Percentiles rank a stretch among this genome's conserved stretches.
Evolutionary conservation across 768 basidiomycete species (phyloP).

Genomic region (Termitomyces sp.): DNA sequence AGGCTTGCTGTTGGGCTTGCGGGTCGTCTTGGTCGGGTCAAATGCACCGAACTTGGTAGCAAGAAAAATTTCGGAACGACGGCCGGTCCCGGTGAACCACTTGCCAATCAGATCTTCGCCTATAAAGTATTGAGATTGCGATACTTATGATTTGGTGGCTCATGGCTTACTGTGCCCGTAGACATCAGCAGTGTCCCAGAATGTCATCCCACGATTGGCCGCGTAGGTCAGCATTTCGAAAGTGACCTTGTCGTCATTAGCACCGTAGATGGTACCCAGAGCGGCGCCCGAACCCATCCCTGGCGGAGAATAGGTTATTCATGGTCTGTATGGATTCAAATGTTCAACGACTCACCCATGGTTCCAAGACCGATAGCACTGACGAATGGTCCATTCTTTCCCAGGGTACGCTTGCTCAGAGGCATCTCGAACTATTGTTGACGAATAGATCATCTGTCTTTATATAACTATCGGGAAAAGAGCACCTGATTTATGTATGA

Average conservation of each 20-base stretch:
- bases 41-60: constrained; percentile 44
- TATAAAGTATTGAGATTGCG: neutral
- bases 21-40: constrained; percentile 19
- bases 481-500: neutral
- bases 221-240: constrained; percentile 20
- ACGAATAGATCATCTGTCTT: neutral
- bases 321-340: neutral
- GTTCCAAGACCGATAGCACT: constrained; percentile 26
- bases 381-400: constrained; percentile 25
- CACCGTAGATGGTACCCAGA: constrained; percentile 29
- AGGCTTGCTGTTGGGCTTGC: constrained; percentile 17
- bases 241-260: constrained; percentile 16
- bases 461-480: neutral
- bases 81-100: constrained; percentile 50
- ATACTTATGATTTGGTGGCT: neutral
- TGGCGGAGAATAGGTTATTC: neutral
- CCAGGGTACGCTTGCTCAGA: constrained; percentile 21
- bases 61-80: constrained; percentile 53
- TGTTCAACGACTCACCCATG: constrained; percentile 18
- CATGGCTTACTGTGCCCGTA: constrained; percentile 35
- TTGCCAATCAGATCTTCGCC: constrained; percentile 9
- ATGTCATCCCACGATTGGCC: constrained; percentile 25
- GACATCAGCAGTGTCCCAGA: constrained; percentile 49
- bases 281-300: neutral
- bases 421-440: neutral